Conservation (phyloP, 2,329 filamentous ascomycete species). For the Aspergillus sp. region DNA sequence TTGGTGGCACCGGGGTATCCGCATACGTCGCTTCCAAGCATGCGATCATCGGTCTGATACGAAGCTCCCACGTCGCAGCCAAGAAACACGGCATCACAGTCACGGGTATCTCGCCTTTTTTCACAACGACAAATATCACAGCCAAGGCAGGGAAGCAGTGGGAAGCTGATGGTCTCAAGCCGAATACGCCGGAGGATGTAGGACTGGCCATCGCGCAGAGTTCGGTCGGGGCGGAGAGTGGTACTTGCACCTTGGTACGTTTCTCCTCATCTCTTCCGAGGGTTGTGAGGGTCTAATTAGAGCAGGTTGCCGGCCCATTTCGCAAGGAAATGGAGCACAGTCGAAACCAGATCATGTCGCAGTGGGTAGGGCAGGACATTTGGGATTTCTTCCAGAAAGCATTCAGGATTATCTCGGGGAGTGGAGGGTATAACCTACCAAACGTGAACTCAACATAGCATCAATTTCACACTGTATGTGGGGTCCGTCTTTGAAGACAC, state of each 20-base stretch:
- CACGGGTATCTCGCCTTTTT: slow-evolving; percentile 55
- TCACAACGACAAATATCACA: slow-evolving; percentile 53
- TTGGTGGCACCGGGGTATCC: slow-evolving; percentile 48
- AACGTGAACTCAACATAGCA: background rate
- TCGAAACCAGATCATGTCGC: slow-evolving; percentile 1
- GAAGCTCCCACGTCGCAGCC: slow-evolving; percentile 43
- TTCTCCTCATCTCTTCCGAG: background rate
- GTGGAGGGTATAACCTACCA: slow-evolving; percentile 5
- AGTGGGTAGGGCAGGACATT: background rate
- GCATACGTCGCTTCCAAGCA: slow-evolving; percentile 53
- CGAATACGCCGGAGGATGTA: slow-evolving; percentile 50
- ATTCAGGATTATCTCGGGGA: slow-evolving; percentile 6
- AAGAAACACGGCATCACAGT: slow-evolving; percentile 42
- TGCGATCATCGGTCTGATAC: slow-evolving; percentile 46
- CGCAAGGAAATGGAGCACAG: slow-evolving; percentile 7
- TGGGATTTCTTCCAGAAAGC: slow-evolving; percentile 3
- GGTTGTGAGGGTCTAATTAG: background rate
- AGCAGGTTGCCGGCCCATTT: slow-evolving; percentile 1
- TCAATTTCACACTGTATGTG: background rate
- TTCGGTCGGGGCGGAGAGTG: slow-evolving; percentile 38
- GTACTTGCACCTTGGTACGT: slow-evolving; percentile 32
- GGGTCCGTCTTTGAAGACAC: too few species aligned
- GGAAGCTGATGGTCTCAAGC: slow-evolving; percentile 44
- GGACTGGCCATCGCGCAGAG: slow-evolving; percentile 48
- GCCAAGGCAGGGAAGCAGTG: slow-evolving; percentile 44